Conservation (phyloP, 331 rosid species). For the Acacia pycnantha region DNA sequence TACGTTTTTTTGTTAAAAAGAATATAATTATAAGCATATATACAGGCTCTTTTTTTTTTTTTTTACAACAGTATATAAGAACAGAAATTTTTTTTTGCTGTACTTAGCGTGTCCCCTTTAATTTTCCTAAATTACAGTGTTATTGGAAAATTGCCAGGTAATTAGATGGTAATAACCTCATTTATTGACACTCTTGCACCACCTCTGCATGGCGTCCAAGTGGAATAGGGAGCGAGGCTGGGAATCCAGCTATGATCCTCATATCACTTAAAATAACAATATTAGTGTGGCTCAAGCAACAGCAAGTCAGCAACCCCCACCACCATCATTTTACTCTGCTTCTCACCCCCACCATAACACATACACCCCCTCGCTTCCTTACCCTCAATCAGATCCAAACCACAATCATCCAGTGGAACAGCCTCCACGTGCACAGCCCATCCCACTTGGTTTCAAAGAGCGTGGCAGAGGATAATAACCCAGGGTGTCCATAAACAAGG, state of each 20-base stretch:
- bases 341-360: slow-evolving; percentile 3
- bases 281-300: not conserved
- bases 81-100: not conserved
- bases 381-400: not conserved
- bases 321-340: slow-evolving; percentile 9
- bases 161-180: not conserved
- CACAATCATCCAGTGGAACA: not conserved
- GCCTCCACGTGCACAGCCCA: not conserved
- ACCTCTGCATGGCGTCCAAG: slow-evolving; percentile 42
- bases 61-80: not conserved
- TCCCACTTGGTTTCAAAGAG: not conserved
- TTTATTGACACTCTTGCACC: slow-evolving; percentile 4
- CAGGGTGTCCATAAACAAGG: not conserved
- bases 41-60: too few relatives aligned
- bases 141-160: not conserved
- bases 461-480: not conserved
- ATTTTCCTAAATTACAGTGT: not conserved
- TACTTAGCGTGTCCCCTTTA: not conserved
- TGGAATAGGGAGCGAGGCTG: slow-evolving; percentile 16
- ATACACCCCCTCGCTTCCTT: not conserved
- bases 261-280: not conserved
- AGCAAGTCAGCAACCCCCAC: not conserved
- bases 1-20: too few relatives aligned
- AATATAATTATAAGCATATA: too few relatives aligned
- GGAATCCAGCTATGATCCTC: slow-evolving; percentile 35